phyloP scores from a whole-genome alignment of 2,329 filamentous ascomycete genomes.

The Pestalotiopsis sp. region DNA sequence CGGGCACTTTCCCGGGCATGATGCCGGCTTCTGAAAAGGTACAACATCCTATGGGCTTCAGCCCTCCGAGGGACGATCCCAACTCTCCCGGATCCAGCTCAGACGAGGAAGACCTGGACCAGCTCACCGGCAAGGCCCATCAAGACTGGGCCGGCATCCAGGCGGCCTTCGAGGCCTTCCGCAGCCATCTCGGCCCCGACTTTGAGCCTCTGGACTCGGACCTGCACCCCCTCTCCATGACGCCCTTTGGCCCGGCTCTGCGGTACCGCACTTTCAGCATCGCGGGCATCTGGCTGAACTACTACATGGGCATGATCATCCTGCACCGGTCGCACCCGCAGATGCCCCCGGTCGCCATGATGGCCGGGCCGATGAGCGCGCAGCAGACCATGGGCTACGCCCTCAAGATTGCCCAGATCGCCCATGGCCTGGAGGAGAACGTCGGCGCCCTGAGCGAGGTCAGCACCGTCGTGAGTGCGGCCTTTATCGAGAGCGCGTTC shows the following conservation, averaged over 20 bases:
- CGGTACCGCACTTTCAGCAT: constrained; percentile 88
- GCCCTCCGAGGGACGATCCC: constrained; percentile 46
- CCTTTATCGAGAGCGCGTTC: constrained; percentile 81
- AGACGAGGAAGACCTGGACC: constrained; percentile 63
- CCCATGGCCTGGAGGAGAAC: constrained; percentile 69
- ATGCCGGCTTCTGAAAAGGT: constrained; percentile 55
- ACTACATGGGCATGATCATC: constrained; percentile 82
- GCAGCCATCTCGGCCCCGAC: constrained; percentile 67
- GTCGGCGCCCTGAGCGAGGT: constrained; percentile 58
- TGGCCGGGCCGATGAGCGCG: constrained; percentile 80
- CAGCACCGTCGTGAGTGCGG: constrained; percentile 77
- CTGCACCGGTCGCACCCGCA: constrained; percentile 81
- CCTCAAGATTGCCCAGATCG: constrained; percentile 77
- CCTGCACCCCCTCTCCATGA: constrained; percentile 60
- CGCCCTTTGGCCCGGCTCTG: constrained; percentile 81
- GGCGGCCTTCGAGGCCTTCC: constrained; percentile 70
- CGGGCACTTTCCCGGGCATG: constrained; percentile 57
- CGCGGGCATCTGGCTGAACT: constrained; percentile 84
- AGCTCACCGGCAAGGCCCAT: constrained; percentile 69
- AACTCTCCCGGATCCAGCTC: constrained; percentile 44
- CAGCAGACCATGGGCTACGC: constrained; percentile 72
- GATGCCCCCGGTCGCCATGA: constrained; percentile 90
- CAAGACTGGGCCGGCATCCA: constrained; percentile 79
- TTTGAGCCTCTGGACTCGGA: constrained; percentile 78
- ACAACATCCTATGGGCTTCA: constrained; percentile 57